phyloP scores from a whole-genome alignment of 805 yeast species.

The Debaryomyces castellii region DNA sequence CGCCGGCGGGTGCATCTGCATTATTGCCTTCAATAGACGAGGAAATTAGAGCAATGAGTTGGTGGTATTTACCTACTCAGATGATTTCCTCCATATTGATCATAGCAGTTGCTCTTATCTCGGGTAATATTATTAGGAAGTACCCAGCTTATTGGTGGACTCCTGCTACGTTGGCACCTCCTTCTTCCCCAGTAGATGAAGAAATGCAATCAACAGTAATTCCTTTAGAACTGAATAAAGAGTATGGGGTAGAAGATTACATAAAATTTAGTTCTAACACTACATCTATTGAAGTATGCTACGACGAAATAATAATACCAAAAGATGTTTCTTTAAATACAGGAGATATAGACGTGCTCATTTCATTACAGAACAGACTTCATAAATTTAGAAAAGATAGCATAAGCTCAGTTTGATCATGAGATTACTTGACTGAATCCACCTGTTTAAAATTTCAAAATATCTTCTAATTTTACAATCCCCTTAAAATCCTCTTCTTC shows the following conservation, averaged over 20 bases:
- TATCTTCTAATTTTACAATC: constrained; percentile 46
- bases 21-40: constrained; percentile 53
- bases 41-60: constrained; percentile 48
- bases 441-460: constrained; percentile 6
- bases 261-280: constrained; percentile 13
- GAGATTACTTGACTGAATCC: background rate
- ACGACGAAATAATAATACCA: constrained; percentile 19
- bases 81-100: constrained; percentile 49
- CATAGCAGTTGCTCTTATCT: constrained; percentile 48
- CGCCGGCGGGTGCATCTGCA: constrained; percentile 74
- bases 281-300: constrained; percentile 16
- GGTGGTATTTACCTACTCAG: constrained; percentile 65
- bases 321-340: constrained; percentile 5
- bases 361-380: constrained; percentile 14
- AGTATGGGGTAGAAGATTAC: constrained; percentile 6
- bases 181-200: background rate
- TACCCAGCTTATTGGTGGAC: constrained; percentile 68
- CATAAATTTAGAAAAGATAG: background rate
- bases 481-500: constrained; percentile 53
- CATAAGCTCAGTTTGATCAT: background rate
- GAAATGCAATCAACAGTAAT: background rate
- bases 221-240: background rate
- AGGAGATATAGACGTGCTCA: constrained; percentile 28
- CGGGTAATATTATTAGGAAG: constrained; percentile 51
- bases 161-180: constrained; percentile 19